Percentiles rank a stretch among this genome's conserved stretches.
These are phyloP conservation scores for Elaeis guineensis DNA, from an alignment of 176 grass and related monocot genomes.

Conservation along the genomic window DNA sequence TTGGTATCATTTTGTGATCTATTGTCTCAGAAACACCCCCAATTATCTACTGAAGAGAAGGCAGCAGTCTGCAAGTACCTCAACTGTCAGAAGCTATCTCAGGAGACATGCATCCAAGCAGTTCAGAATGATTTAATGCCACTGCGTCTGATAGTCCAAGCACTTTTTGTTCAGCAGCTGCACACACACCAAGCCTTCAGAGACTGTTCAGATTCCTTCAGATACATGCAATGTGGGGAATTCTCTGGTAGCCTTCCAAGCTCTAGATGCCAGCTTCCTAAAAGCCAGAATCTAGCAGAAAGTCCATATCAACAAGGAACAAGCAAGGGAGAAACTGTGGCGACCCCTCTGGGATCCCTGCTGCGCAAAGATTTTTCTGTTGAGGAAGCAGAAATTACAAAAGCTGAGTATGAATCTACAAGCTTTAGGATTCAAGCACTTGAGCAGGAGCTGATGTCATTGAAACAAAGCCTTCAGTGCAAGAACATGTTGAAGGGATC, in stretches of 20 bases:
- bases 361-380: no score
- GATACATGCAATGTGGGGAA: constrained; percentile 42
- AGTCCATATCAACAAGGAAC: constrained; percentile 27
- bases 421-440: constrained; percentile 84
- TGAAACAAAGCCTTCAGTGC: constrained; percentile 62
- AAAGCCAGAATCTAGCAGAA: constrained; percentile 32
- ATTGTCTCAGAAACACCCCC: constrained; percentile 36
- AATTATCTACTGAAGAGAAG: constrained; percentile 50
- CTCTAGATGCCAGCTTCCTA: constrained; percentile 38
- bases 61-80: constrained; percentile 44
- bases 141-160: constrained; percentile 83
- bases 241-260: constrained; percentile 44
- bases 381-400: not conserved
- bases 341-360: no score
- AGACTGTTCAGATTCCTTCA: constrained; percentile 78
- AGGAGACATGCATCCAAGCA: constrained; percentile 64
- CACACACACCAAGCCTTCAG: constrained; percentile 73
- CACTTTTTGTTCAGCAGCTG: constrained; percentile 84
- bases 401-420: constrained; percentile 53
- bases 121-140: constrained; percentile 94
- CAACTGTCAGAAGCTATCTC: constrained; percentile 75
- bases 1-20: not conserved
- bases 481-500: constrained; percentile 39
- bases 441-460: constrained; percentile 65
- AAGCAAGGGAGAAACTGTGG: no score